A percentile compares a stretch with the other conserved stretches of the same genome.
Conservation (phyloP, 2,329 filamentous ascomycete genomes). For the Drechmeria coniospora region DNA sequence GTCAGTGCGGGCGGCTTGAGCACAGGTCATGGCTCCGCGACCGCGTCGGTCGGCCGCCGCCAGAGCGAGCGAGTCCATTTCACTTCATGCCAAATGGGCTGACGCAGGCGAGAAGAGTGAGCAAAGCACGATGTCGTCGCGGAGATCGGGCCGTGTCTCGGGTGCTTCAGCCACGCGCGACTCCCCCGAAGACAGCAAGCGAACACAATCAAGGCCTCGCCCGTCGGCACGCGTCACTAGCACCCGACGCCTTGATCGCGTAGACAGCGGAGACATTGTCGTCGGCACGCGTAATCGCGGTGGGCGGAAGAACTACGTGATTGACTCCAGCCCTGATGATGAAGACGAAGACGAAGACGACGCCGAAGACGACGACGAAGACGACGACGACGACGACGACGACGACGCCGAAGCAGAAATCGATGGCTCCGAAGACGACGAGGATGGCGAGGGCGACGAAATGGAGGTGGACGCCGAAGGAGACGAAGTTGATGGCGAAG, state of each 20-base stretch:
- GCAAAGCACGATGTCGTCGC: constrained; percentile 32
- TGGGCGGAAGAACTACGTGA: constrained; percentile 43
- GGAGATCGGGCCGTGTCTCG: constrained; percentile 32
- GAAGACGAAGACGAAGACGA: constrained; percentile 26
- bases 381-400: constrained; percentile 22
- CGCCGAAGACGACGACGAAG: constrained; percentile 20
- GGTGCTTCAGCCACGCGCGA: constrained; percentile 27
- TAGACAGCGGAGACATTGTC: constrained; percentile 30
- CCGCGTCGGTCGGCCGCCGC: constrained; percentile 29
- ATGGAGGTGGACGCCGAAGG: constrained; percentile 26
- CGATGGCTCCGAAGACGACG: constrained; percentile 26
- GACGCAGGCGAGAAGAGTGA: constrained; percentile 20
- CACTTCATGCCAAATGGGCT: constrained; percentile 25
- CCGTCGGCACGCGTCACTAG: constrained; percentile 28
- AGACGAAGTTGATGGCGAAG: constrained; percentile 29
- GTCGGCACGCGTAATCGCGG: constrained; percentile 37
- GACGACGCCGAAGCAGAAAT: constrained; percentile 25
- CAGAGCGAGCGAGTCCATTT: constrained; percentile 27
- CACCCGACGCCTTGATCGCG: constrained; percentile 20
- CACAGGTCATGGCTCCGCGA: constrained; percentile 27
- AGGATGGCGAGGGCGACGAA: constrained; percentile 30
- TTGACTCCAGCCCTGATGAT: constrained; percentile 37
- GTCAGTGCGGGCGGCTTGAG: constrained; percentile 1
- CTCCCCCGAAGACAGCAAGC: constrained; percentile 34
- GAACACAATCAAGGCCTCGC: constrained; percentile 37